Conservation (phyloP, 345 rosid genomes). For the Kandelia obovata region DNA sequence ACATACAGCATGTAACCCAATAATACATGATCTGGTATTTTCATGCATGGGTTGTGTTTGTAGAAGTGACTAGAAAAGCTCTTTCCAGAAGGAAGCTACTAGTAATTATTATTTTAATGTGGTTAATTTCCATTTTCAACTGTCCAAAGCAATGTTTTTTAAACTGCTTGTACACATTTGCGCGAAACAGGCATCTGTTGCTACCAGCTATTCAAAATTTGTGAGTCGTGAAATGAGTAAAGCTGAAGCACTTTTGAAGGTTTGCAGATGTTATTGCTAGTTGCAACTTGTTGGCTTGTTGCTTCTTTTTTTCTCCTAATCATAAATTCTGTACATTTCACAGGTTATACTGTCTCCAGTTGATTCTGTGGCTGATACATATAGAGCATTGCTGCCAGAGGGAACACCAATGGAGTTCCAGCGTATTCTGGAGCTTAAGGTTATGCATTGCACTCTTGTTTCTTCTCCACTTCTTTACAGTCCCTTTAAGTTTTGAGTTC, state of each 20-base stretch:
- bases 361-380: slow-evolving; percentile 96
- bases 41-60: no score
- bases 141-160: not conserved
- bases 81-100: no score
- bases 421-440: slow-evolving; percentile 97
- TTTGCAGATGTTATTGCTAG: slow-evolving; percentile 21
- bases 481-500: no score
- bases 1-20: no score
- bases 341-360: slow-evolving; percentile 93
- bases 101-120: no score
- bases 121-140: no score
- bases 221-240: slow-evolving; percentile 99
- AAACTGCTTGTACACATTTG: slow-evolving; percentile 7
- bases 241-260: slow-evolving; percentile 99
- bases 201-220: slow-evolving; percentile 89
- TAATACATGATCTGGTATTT: no score
- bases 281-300: slow-evolving; percentile 6
- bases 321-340: slow-evolving; percentile 1
- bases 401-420: slow-evolving; percentile 99
- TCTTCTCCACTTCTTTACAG: no score
- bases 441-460: slow-evolving; percentile 12
- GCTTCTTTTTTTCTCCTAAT: not conserved
- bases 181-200: slow-evolving; percentile 59
- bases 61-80: no score
- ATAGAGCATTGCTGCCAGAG: slow-evolving; percentile 92